Percentiles rank a stretch among this genome's conserved stretches.
These are phyloP conservation scores for Pseudogymnoascus sp. DNA, from an alignment of 2,329 filamentous ascomycete genomes.

Conservation along the genomic window DNA sequence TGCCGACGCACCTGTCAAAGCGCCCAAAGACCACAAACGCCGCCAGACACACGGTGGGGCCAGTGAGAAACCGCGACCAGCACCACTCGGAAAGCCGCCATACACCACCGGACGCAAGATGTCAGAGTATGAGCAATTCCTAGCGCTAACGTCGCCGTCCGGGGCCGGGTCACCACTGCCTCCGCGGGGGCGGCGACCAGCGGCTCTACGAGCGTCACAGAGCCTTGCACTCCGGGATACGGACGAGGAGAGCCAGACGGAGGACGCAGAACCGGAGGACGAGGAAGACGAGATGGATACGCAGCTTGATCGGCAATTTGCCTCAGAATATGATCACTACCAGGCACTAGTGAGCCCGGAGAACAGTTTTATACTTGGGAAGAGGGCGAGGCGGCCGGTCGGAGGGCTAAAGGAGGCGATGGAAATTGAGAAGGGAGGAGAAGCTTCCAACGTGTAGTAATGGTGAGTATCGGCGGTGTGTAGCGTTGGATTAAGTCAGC, in stretches of 20 bases:
- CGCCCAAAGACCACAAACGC: not conserved
- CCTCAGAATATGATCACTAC: slow-evolving; percentile 25
- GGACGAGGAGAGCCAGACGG: slow-evolving; percentile 11
- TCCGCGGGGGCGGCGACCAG: slow-evolving; percentile 9
- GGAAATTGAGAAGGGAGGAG: not conserved
- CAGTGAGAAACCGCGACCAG: not conserved
- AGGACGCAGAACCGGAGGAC: slow-evolving; percentile 13
- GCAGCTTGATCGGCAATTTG: slow-evolving; percentile 14
- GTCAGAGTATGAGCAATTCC: slow-evolving; percentile 11
- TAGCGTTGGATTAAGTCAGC: not conserved
- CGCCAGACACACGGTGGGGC: not conserved
- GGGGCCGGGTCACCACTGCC: slow-evolving; percentile 1
- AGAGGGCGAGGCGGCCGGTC: slow-evolving; percentile 20
- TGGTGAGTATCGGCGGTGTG: not conserved
- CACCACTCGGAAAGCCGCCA: not conserved
- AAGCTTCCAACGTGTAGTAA: not conserved
- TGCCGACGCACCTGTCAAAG: not conserved
- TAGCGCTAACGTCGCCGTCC: slow-evolving; percentile 5
- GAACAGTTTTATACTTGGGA: slow-evolving; percentile 19
- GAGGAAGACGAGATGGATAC: slow-evolving; percentile 13
- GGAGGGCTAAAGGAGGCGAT: slow-evolving; percentile 3
- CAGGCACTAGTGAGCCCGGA: slow-evolving; percentile 23
- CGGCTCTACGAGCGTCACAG: slow-evolving; percentile 7
- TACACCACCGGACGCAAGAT: slow-evolving; percentile 9
- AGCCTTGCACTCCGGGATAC: slow-evolving; percentile 9